These are phyloP conservation scores for Pichia inconspicua DNA, from an alignment of 1,139 yeast genomes.

Conservation along the genomic window DNA sequence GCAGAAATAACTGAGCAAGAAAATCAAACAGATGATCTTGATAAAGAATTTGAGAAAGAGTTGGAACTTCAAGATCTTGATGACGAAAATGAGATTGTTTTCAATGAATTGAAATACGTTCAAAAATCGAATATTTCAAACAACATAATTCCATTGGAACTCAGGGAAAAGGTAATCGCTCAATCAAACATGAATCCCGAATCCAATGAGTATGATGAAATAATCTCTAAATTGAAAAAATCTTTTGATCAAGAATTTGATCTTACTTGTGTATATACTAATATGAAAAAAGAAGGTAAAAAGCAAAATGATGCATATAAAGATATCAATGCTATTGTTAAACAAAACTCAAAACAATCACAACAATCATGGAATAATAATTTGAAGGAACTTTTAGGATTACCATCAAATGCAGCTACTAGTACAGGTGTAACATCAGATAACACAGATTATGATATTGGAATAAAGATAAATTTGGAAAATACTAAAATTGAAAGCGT, in stretches of 20 bases:
- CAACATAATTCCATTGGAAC: conserved; percentile 22
- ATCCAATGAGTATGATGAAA: conserved; percentile 19
- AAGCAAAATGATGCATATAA: conserved; percentile 34
- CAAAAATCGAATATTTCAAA: conserved; percentile 24
- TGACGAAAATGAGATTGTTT: conserved; percentile 40
- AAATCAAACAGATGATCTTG: conserved; percentile 27
- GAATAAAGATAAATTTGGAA: conserved; percentile 9
- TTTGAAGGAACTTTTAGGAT: conserved; percentile 8
- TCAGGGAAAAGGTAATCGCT: conserved; percentile 13
- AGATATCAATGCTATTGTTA: conserved; percentile 45
- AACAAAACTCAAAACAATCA: conserved; percentile 48
- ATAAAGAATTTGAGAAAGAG: conserved; percentile 36
- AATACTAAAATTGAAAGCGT: conserved; percentile 32
- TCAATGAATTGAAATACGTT: conserved; percentile 51
- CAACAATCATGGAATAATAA: conserved; percentile 35
- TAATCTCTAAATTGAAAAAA: conserved; percentile 25
- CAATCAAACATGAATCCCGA: conserved; percentile 25
- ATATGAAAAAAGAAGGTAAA: conserved; percentile 34
- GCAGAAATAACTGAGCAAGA: conserved; percentile 31
- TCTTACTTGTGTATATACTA: conserved; percentile 35
- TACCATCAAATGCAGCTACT: conserved; percentile 12
- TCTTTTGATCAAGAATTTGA: conserved; percentile 32
- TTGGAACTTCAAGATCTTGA: conserved; percentile 58
- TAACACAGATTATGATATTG: conserved; percentile 21
- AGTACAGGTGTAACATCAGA: conserved; percentile 10